Base-by-base conservation (phyloP, 768 basidiomycete species). In the Lepiota brunneoincarnata region DNA sequence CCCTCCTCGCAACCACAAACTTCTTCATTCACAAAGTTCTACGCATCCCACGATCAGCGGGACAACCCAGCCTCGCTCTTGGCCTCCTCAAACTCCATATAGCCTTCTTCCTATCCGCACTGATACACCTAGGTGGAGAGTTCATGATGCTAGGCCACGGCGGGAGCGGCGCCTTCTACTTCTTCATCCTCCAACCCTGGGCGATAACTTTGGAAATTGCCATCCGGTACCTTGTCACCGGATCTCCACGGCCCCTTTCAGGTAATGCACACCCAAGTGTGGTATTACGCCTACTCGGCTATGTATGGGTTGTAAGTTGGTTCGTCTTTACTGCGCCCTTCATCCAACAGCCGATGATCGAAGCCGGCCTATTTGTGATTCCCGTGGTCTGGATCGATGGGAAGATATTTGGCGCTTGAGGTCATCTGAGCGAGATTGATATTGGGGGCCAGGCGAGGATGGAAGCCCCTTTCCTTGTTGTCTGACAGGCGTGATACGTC, bases 21-120 rank as follows among this genome's bases (percentile, higher is more conserved):
- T 52, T 52, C 51, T 17, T 52, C 20, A 36, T 44, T 26, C 51
- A 52, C 35, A 39, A 48, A 72, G 71, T 54, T 63, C 42, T 41
- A 69, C 15, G 58, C 64, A 11, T 57, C 55, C 21, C 67, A 69
- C 52, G 66, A 66, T 72, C 50, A 18, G 40, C 51, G 31, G 53
- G 58, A 31, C 51, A 55, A 50, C 24, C n/a, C 7, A 20, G 31
- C 46, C 2, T 55, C 60, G 2, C 58, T 53, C 45, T 47, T 15
- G 34, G 47, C 20, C 57, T 59, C 31, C 50, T 56, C 49, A 56
- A 50, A 45, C 57, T 63, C 12, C 55, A 59, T 43, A 31, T 49
- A n/a, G 63, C 64, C n/a, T 72, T 72, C 60, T 54, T 66, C 54
- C 46, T 71, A 40, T 71, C 71, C 7, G 67, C 59, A 6, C 34